phyloP scores from a whole-genome alignment of 495 filamentous ascomycete genomes.

The Hyphodiscus hymeniophilus region DNA sequence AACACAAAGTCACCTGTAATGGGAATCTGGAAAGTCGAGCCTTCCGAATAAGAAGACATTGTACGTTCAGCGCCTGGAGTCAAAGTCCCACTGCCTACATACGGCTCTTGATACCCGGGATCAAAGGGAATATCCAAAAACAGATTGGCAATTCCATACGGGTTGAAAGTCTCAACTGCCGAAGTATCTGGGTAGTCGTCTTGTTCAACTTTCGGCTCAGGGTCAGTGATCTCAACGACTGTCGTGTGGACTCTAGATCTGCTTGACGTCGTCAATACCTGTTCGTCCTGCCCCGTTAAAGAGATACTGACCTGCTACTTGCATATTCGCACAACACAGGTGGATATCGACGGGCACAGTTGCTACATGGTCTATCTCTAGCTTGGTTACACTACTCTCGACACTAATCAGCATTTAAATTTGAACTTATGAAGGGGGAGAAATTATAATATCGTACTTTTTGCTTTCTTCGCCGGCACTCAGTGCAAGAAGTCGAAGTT shows the following conservation, averaged over 20 bases:
- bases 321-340: slow-evolving; percentile 18
- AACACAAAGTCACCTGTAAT: background rate
- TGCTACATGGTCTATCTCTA: slow-evolving; percentile 21
- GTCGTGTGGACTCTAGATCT: slow-evolving; percentile 6
- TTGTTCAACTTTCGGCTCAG: slow-evolving; percentile 6
- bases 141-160: background rate
- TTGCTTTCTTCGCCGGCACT: slow-evolving; percentile 22
- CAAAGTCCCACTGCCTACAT: background rate
- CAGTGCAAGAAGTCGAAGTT: slow-evolving; percentile 19
- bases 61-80: too few species aligned
- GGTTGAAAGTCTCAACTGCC: background rate
- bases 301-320: background rate
- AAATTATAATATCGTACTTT: slow-evolving; percentile 7
- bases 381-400: slow-evolving; percentile 19
- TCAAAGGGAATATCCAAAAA: background rate
- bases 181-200: background rate
- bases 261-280: slow-evolving; percentile 1
- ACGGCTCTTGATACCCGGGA: background rate
- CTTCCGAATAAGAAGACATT: too few species aligned
- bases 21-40: background rate
- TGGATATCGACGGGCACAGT: slow-evolving; percentile 21
- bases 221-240: background rate
- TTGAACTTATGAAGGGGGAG: background rate
- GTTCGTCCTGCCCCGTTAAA: background rate
- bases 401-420: background rate